Conservation (phyloP, 192 early-diverging fungal species). For the Pilaira anomala region DNA sequence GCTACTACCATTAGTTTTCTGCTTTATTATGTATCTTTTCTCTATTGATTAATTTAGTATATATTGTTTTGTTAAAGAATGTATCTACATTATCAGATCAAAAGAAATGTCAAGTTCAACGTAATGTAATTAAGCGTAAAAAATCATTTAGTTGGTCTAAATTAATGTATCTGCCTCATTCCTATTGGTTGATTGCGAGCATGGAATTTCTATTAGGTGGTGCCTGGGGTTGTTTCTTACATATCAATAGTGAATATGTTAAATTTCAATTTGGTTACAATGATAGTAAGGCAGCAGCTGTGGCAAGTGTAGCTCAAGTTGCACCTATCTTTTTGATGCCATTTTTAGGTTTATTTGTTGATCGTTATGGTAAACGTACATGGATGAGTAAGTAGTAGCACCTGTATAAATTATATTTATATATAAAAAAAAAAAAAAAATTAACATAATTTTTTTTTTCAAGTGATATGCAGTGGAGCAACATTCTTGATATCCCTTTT, state of each 20-base stretch:
- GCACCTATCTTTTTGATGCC: constrained; percentile 72
- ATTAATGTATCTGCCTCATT: constrained; percentile 53
- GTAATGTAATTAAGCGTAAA: constrained; percentile 47
- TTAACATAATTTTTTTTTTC: neutral
- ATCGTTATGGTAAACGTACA: constrained; percentile 60
- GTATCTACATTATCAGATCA: constrained; percentile 16
- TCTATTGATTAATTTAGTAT: constrained; percentile 65
- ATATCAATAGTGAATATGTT: constrained; percentile 70
- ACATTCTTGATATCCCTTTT: constrained; percentile 24
- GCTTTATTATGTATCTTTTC: constrained; percentile 63
- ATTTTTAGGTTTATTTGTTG: constrained; percentile 67
- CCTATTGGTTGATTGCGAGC: constrained; percentile 58
- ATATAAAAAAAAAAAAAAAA: neutral
- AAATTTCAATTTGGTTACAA: constrained; percentile 63
- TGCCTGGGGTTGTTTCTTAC: constrained; percentile 64
- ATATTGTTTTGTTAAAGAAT: constrained; percentile 54
- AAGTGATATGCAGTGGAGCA: constrained; percentile 32
- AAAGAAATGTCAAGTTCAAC: constrained; percentile 10
- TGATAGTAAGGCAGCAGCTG: constrained; percentile 60
- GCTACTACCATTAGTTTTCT: constrained; percentile 59
- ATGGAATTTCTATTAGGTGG: constrained; percentile 60
- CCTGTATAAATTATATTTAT: neutral
- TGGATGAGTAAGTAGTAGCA: constrained; percentile 48
- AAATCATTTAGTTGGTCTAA: constrained; percentile 55
- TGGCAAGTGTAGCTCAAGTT: constrained; percentile 63